Evolutionary conservation across 805 yeast genomes (phyloP), one percentile per base, ranked within the genome.

Genomic region (Limtongia smithiae): DNA sequence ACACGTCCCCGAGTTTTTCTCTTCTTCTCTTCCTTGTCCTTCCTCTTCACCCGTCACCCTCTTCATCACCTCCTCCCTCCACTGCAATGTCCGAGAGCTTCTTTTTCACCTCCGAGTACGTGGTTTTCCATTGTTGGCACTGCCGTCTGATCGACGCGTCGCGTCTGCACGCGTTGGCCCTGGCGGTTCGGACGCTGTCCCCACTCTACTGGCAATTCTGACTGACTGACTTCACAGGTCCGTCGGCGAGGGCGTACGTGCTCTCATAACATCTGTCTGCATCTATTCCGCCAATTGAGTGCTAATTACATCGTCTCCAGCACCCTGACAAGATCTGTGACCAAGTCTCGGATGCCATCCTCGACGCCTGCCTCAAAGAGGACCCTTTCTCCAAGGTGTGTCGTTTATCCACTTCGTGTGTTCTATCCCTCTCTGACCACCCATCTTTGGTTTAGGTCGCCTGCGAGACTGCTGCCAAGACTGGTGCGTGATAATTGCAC

Each of bases 401-500:
- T 21, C 9, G 11, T 3, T 20, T 25, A 25, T 15, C 32, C 1
- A 18, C 8, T 20, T 25, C 17, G 31, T 6, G 27, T 12, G 12
- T 11, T 20, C n/a, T n/a, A n/a, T n/a, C n/a, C 37, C 5, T 36
- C 24, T 20, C 14, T 22, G 9, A 20, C 9, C 24, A 22, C 27
- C 14, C 14, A 7, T 30, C n/a, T 27, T 11, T 30, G 32, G 11
- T 35, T 18, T 18, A 57, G 60, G 98, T 93, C 70, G 98, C 96
- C 42, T 93, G 98, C 79, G 98, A 93, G 76, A 87, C 98, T 54
- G 97, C 98, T 60, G 84, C 97, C 65, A 93, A 93, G 79, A 93
- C 98, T 60, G 98, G 98, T 44, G 27, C 15, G 48, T n/a, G 17
- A 5, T n/a, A n/a, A 20, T 28, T 39, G 17, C 3, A 28, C 25